Base-by-base conservation (phyloP, 2,329 filamentous ascomycete genomes). In the Aureobasidium vineae region DNA sequence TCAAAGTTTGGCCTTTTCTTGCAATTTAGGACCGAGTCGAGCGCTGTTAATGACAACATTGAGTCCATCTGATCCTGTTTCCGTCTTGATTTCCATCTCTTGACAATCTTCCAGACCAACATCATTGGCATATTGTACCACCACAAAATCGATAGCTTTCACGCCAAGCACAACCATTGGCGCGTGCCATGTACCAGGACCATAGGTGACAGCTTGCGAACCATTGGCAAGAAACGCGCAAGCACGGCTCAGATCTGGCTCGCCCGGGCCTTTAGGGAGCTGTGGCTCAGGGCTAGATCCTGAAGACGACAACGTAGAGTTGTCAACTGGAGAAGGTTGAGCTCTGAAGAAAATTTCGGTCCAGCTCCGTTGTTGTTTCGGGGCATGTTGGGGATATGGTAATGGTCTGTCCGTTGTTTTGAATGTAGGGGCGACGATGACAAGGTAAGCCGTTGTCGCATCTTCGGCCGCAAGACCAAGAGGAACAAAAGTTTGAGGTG, bases 171-270 rank as follows among this genome's bases (percentile, higher is more conserved):
- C 92, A 16, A 92, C 90, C 94, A 99, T 98, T 0, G 95, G 95
- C 68, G 94, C 92, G 81, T 99, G 95, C 94, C 89, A 99, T 64
- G 92, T 97, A 5, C 92, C 95, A 1, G 90, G 88, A 1, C 86
- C 92, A 76, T 98, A 99, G 2, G 92, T 97, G 16, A 99, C 91
- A 13, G 92, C 93, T 79, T 97, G 92, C 28, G 84, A 83, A 2
- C 87, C 88, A 59, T 83, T 85, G 1, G 91, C 93, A 65, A 96
- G 79, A 75, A 97, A 99, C 0, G 92, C 94, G 70, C 82, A 84
- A 45, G 96, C 72, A 10, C 85, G 83, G 26, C 77, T 75, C 47
- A 97, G 74, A 76, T 97, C 92, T 0, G 95, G 94, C 21, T 91
- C 76, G 0, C 88, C 88, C 71, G 74, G 82, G 61, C 72, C 79